Conservation (phyloP, 495 filamentous ascomycete species). For the Xylaria scruposa region DNA sequence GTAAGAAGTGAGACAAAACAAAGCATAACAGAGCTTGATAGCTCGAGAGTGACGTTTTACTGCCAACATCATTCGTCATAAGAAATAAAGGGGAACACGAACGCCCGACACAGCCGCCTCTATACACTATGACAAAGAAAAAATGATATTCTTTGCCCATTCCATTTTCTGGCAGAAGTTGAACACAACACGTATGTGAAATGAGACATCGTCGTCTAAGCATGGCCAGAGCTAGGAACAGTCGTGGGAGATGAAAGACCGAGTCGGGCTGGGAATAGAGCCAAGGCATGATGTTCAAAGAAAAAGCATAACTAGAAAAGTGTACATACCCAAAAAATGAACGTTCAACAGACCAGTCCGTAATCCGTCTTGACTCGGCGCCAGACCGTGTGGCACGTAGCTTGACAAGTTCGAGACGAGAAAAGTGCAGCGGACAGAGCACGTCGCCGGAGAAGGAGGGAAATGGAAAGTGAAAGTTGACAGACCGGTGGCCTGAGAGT, state of each 20-base stretch:
- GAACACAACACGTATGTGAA: background rate
- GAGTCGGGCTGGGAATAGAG: background rate
- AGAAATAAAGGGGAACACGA: background rate
- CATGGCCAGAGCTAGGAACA: background rate
- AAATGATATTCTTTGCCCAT: background rate
- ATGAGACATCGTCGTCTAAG: too few relatives aligned
- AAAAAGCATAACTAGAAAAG: background rate
- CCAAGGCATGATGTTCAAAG: background rate
- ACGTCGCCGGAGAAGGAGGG: constrained; percentile 23
- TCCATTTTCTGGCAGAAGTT: background rate
- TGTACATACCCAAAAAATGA: constrained; percentile 28
- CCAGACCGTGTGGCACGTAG: constrained; percentile 21
- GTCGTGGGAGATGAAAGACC: background rate
- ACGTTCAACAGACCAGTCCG: constrained; percentile 30
- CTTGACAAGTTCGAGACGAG: constrained; percentile 8
- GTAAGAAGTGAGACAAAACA: constrained; percentile 13
- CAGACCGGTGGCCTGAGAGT: constrained; percentile 22
- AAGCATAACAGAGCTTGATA: background rate
- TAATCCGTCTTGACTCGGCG: constrained; percentile 21
- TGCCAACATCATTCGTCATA: background rate
- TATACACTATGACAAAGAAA: background rate
- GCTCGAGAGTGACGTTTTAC: background rate
- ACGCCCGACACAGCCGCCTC: background rate
- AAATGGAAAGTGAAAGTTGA: constrained; percentile 17
- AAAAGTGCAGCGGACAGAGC: constrained; percentile 15